Percentiles rank a stretch among this genome's conserved stretches.
Evolutionary conservation across 2,329 filamentous ascomycete genomes (phyloP).

Genomic region (Xylariaceae sp.): DNA sequence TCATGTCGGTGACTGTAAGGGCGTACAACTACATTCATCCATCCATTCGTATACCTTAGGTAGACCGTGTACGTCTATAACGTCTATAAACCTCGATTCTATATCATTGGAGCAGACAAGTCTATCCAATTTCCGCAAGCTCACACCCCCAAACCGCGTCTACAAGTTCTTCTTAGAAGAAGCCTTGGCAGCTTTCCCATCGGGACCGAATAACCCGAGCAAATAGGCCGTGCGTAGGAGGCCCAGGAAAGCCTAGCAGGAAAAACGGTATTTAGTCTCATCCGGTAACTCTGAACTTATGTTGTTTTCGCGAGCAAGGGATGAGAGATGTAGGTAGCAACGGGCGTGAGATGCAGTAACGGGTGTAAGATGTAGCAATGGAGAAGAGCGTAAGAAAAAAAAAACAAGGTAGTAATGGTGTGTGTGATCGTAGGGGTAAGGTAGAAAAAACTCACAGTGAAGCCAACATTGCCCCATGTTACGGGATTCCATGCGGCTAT

Average conservation of each 20-base stretch:
- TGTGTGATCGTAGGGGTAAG: background rate
- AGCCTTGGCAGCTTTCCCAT: conserved; percentile 3
- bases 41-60: background rate
- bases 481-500: conserved; percentile 60
- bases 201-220: conserved; percentile 31
- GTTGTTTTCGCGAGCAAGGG: too few species aligned
- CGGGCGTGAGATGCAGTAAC: background rate
- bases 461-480: conserved; percentile 68
- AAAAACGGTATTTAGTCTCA: too few species aligned
- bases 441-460: conserved; percentile 45
- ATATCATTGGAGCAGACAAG: background rate
- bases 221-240: conserved; percentile 31
- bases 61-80: too few species aligned
- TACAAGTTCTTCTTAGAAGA: conserved; percentile 25
- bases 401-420: background rate
- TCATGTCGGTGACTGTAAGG: background rate
- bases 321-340: background rate
- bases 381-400: background rate
- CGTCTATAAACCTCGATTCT: background rate
- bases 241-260: conserved; percentile 28
- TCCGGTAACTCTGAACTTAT: background rate
- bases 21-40: background rate
- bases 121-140: background rate
- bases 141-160: background rate
- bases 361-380: background rate